Percentiles rank a stretch among this genome's conserved stretches.
phyloP scores from a whole-genome alignment of 2,329 filamentous ascomycete species.

The Pseudogymnoascus sp. region DNA sequence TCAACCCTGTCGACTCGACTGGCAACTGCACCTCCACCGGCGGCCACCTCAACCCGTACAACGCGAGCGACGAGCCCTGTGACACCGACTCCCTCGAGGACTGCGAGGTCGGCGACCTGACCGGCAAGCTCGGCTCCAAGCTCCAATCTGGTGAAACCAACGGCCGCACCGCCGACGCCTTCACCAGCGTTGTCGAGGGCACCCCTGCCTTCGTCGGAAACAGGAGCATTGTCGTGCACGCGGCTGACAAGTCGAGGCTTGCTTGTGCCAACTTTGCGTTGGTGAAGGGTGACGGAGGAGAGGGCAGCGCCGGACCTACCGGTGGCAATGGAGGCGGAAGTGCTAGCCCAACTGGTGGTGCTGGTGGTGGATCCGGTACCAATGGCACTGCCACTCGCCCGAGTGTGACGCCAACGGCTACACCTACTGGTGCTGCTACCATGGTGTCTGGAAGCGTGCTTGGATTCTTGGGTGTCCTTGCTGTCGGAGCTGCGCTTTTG shows the following conservation, averaged over 20 bases:
- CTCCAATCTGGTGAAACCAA: background rate
- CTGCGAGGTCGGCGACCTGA: constrained; percentile 71
- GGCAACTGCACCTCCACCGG: constrained; percentile 66
- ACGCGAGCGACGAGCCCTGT: constrained; percentile 48
- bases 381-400: background rate
- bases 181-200: constrained; percentile 45
- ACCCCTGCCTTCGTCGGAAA: constrained; percentile 55
- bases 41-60: constrained; percentile 63
- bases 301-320: background rate
- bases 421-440: background rate
- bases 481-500: background rate
- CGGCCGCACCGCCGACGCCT: constrained; percentile 40
- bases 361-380: background rate
- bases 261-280: constrained; percentile 54
- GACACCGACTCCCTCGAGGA: constrained; percentile 47
- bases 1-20: constrained; percentile 49
- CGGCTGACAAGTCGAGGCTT: constrained; percentile 55
- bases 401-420: background rate
- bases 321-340: background rate
- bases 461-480: background rate
- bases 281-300: background rate
- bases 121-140: constrained; percentile 57
- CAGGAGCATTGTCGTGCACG: constrained; percentile 57
- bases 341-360: background rate
- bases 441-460: background rate